phyloP scores from a whole-genome alignment of 257 asterid genomes.

The Salvia miltiorrhiza region DNA sequence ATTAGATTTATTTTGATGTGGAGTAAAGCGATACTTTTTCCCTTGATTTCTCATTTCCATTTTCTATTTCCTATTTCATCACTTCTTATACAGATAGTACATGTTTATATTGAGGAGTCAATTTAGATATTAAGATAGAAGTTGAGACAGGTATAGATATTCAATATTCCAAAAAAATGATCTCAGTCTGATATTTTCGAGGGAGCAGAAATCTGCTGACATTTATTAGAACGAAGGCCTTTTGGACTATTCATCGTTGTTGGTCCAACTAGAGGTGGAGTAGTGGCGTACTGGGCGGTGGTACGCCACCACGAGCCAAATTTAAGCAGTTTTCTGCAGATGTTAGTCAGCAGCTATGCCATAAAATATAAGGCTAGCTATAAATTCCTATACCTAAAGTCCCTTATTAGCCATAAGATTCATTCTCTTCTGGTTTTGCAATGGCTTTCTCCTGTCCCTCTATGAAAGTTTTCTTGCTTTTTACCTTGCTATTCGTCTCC shows the following conservation, averaged over 20 bases:
- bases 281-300: constrained; percentile 26
- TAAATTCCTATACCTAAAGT: not conserved
- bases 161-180: too few species aligned
- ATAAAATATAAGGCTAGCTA: not conserved
- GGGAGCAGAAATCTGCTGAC: not conserved
- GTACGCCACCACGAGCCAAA: constrained; percentile 27
- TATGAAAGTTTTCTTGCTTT: constrained; percentile 21
- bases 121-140: not conserved
- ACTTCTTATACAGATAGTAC: too few species aligned
- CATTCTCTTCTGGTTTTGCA: not conserved
- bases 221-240: not conserved
- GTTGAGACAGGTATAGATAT: not conserved
- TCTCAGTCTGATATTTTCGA: not conserved
- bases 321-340: not conserved
- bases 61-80: too few species aligned
- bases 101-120: not conserved
- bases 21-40: too few species aligned
- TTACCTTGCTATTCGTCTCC: constrained; percentile 17
- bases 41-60: too few species aligned
- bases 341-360: not conserved
- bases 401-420: too few species aligned
- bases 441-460: constrained; percentile 25
- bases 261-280: constrained; percentile 31
- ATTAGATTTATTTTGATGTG: too few species aligned
- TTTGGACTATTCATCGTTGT: constrained; percentile 24